These are phyloP conservation scores for Microcyclosporella mali DNA, from an alignment of 2,329 filamentous ascomycete genomes.

Conservation along the genomic window DNA sequence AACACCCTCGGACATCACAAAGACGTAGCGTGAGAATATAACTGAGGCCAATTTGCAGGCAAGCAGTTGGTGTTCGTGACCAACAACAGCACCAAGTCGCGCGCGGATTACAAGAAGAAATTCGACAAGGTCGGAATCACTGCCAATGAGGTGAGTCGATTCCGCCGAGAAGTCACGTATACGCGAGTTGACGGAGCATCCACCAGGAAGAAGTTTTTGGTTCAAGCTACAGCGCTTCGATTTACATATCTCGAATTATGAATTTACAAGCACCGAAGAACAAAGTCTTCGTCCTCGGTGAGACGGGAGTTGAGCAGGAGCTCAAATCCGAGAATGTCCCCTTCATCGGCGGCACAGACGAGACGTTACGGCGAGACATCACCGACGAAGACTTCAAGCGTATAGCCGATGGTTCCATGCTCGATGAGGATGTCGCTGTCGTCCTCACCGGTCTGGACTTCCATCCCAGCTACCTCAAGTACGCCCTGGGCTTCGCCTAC, in stretches of 20 bases:
- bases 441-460: conserved; percentile 90
- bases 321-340: conserved; percentile 70
- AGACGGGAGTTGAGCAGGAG: conserved; percentile 85
- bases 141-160: conserved; percentile 52
- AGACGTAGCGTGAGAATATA: neutral
- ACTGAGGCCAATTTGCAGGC: conserved; percentile 46
- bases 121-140: conserved; percentile 75
- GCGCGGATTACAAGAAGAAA: conserved; percentile 87
- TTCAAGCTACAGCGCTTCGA: conserved; percentile 86
- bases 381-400: conserved; percentile 70
- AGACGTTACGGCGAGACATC: conserved; percentile 68
- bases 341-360: conserved; percentile 83
- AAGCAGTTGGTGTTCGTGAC: conserved; percentile 95
- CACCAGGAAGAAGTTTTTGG: conserved; percentile 86
- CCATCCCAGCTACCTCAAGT: conserved; percentile 91
- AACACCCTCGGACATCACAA: neutral
- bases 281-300: conserved; percentile 92
- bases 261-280: conserved; percentile 69
- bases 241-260: conserved; percentile 93
- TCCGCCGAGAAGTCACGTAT: neutral
- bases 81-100: conserved; percentile 97
- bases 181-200: neutral
- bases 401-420: conserved; percentile 63
- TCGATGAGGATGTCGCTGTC: conserved; percentile 84
- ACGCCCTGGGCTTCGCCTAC: conserved; percentile 79